These are phyloP conservation scores for Tephrocybe sp. DNA, from an alignment of 768 basidiomycete genomes.

Conservation along the genomic window DNA sequence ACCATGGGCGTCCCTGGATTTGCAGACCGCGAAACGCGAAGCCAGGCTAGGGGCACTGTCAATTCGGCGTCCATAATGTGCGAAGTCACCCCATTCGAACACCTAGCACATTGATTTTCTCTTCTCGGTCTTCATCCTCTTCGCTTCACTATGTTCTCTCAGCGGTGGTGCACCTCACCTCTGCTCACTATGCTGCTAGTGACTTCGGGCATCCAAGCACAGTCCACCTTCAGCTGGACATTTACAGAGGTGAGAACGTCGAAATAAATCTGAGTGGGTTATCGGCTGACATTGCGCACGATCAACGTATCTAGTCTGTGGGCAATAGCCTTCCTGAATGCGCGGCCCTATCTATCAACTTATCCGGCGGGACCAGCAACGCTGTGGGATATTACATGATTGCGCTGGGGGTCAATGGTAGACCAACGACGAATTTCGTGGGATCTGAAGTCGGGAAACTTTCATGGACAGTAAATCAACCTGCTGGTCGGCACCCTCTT, in stretches of 20 bases:
- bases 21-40: no score
- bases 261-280: neutral
- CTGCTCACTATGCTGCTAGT: no score
- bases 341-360: neutral
- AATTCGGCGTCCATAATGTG: no score
- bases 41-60: no score
- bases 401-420: conserved; percentile 36
- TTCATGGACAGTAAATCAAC: conserved; percentile 38
- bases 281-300: neutral
- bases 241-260: neutral
- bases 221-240: no score
- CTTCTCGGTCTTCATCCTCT: no score
- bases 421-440: conserved; percentile 31
- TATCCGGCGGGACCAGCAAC: conserved; percentile 17
- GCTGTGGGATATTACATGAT: conserved; percentile 42
- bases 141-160: no score
- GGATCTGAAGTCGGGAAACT: conserved; percentile 32
- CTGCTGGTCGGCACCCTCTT: conserved; percentile 29
- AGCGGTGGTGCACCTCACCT: no score
- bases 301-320: neutral
- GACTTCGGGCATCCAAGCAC: no score
- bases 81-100: no score
- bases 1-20: no score
- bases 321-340: conserved; percentile 6
- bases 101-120: no score